Conservation (phyloP, 768 basidiomycete species). For the Filobasidium floriforme region DNA sequence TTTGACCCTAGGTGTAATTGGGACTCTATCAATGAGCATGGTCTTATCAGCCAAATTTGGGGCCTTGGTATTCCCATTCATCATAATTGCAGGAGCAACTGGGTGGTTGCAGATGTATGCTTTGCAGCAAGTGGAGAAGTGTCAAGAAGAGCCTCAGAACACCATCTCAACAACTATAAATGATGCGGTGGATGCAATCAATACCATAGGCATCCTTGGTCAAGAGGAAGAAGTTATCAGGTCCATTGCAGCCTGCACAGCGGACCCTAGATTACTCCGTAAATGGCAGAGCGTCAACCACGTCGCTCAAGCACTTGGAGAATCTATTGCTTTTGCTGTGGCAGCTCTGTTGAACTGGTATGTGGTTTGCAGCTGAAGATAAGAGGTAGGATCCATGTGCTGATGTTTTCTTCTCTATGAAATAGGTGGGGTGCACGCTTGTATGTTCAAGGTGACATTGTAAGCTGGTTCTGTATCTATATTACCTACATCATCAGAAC, state of each 20-base stretch:
- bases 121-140: too few relatives aligned
- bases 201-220: constrained; percentile 25
- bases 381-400: too few relatives aligned
- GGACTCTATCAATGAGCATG: background rate
- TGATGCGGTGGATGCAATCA: constrained; percentile 28
- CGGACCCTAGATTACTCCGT: too few relatives aligned
- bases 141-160: background rate
- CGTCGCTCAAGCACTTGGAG: background rate
- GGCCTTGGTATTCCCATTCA: background rate
- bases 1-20: background rate
- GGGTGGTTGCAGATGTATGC: background rate
- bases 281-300: background rate
- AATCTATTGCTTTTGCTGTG: background rate
- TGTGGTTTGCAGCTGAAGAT: too few relatives aligned
- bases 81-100: background rate
- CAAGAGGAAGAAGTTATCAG: constrained; percentile 17
- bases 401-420: too few relatives aligned
- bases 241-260: too few relatives aligned
- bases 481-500: too few relatives aligned
- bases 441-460: too few relatives aligned
- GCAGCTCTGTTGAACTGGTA: background rate
- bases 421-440: too few relatives aligned
- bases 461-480: too few relatives aligned
- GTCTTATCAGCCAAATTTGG: background rate
- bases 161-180: constrained; percentile 21